Evolutionary conservation across 495 filamentous ascomycete species (phyloP).

Genomic region (Penicillium canescens): DNA sequence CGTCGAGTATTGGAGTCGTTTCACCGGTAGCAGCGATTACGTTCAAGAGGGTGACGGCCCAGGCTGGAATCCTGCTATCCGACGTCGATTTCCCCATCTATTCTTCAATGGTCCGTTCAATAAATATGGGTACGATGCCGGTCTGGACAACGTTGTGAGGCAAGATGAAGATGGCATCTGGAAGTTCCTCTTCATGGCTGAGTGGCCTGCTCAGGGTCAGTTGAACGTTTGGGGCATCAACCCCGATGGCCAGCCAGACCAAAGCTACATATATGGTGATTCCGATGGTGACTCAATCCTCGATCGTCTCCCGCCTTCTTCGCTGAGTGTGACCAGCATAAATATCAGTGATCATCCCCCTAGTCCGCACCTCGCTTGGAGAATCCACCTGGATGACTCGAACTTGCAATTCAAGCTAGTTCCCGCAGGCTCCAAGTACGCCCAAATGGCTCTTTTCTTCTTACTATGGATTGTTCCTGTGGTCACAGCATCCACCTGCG

Average conservation of each 20-base stretch:
- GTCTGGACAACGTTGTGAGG: constrained; percentile 55
- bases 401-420: constrained; percentile 51
- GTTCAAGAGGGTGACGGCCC: constrained; percentile 61
- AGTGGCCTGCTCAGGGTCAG: constrained; percentile 65
- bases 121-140: constrained; percentile 67
- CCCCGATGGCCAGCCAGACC: constrained; percentile 62
- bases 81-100: constrained; percentile 62
- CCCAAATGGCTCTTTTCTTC: constrained; percentile 60
- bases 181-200: constrained; percentile 62
- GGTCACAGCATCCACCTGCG: constrained; percentile 46
- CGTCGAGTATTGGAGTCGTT: constrained; percentile 67
- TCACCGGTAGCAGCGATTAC: constrained; percentile 64
- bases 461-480: constrained; percentile 59
- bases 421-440: constrained; percentile 53
- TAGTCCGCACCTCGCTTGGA: constrained; percentile 57
- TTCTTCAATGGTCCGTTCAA: constrained; percentile 68
- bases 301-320: constrained; percentile 64
- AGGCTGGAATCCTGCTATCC: constrained; percentile 30
- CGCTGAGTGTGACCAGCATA: constrained; percentile 54
- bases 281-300: constrained; percentile 61
- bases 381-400: constrained; percentile 57
- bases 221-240: constrained; percentile 73
- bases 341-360: constrained; percentile 61
- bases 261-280: constrained; percentile 59
- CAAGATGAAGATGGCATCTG: constrained; percentile 56